These are phyloP conservation scores for Xylaria digitata DNA, from an alignment of 2,329 filamentous ascomycete genomes.

Conservation along the genomic window DNA sequence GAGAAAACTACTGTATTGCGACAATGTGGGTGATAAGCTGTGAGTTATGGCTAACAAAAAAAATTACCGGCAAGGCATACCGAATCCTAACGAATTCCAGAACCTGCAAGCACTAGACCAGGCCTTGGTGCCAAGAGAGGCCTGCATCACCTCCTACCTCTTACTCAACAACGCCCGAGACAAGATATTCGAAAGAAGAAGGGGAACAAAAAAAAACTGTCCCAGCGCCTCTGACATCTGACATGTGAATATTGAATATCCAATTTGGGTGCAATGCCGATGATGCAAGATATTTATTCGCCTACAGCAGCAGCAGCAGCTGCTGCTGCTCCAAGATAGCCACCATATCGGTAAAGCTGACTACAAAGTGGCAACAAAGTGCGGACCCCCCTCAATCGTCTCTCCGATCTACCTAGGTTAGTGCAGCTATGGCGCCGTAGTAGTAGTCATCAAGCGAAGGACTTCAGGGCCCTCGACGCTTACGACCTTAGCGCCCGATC, in stretches of 20 bases:
- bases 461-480: slow-evolving; percentile 67
- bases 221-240: background rate
- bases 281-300: background rate
- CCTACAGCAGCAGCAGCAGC: background rate
- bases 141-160: no score
- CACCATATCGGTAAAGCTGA: slow-evolving; percentile 3
- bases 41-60: slow-evolving; percentile 15
- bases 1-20: background rate
- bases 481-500: slow-evolving; percentile 72
- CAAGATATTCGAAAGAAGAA: no score
- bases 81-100: slow-evolving; percentile 18
- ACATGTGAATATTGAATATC: background rate
- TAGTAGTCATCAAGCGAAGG: slow-evolving; percentile 55
- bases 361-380: background rate
- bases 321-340: background rate
- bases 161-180: no score
- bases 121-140: no score
- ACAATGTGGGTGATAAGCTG: background rate
- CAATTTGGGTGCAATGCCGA: background rate
- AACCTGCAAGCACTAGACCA: slow-evolving; percentile 12
- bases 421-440: slow-evolving; percentile 26
- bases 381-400: slow-evolving; percentile 29
- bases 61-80: slow-evolving; percentile 1
- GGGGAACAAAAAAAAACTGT: background rate
- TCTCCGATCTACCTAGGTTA: slow-evolving; percentile 14